These are phyloP conservation scores for Chlamydomonas incerta DNA, from an alignment of 139 green algal genomes.

Conservation along the genomic window DNA sequence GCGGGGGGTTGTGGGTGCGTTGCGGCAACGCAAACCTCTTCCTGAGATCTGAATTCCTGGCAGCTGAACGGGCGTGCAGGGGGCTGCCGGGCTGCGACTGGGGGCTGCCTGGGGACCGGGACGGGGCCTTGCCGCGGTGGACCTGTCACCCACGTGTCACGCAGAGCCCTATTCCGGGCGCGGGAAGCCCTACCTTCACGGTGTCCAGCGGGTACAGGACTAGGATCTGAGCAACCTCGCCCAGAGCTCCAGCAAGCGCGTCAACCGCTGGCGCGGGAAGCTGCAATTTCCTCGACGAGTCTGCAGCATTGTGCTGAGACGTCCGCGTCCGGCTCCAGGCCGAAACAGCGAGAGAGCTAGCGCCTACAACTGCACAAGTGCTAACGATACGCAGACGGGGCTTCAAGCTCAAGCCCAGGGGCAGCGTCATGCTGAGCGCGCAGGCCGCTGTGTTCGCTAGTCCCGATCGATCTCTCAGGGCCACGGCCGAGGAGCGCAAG, in stretches of 20 bases:
- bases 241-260: slow-evolving; percentile 35
- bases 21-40: too few species aligned
- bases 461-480: background rate
- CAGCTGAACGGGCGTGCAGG: too few species aligned
- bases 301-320: background rate
- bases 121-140: too few species aligned
- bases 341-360: background rate
- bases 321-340: background rate
- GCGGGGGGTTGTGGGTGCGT: too few species aligned
- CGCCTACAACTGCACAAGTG: background rate
- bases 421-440: background rate
- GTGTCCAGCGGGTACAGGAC: slow-evolving; percentile 79
- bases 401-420: background rate
- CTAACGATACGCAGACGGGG: background rate
- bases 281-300: background rate
- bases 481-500: slow-evolving; percentile 15
- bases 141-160: too few species aligned
- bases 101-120: too few species aligned
- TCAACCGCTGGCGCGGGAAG: background rate
- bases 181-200: slow-evolving; percentile 75
- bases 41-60: too few species aligned
- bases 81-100: too few species aligned
- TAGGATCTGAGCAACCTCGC: slow-evolving; percentile 71
- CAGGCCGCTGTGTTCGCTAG: too few species aligned
- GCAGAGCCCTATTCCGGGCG: too few species aligned